A percentile compares a stretch with the other conserved stretches of the same genome.
phyloP scores from a whole-genome alignment of 768 basidiomycete genomes.

The Podaxis mareebaensis region DNA sequence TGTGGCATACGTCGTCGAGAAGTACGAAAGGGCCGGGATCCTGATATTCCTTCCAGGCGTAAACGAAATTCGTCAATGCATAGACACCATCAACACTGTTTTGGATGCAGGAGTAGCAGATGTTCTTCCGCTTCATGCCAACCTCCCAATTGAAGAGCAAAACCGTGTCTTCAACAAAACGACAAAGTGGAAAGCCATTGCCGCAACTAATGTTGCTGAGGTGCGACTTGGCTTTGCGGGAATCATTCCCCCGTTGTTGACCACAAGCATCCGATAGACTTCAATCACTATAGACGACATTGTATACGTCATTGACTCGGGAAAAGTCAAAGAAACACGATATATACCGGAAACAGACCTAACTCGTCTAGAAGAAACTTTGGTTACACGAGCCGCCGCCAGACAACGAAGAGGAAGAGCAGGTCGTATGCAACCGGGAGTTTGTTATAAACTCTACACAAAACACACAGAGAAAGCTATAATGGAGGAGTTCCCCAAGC shows the following conservation, averaged over 20 bases:
- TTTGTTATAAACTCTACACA: conserved; percentile 90
- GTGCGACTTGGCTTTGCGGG: conserved; percentile 34
- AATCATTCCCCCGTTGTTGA: background rate
- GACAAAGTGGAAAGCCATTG: conserved; percentile 78
- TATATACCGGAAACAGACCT: conserved; percentile 71
- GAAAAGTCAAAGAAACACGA: conserved; percentile 83
- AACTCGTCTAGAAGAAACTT: conserved; percentile 75
- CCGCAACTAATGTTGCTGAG: conserved; percentile 91
- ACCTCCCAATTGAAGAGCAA: conserved; percentile 84
- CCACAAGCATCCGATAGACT: conserved; percentile 49
- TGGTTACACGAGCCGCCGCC: conserved; percentile 78
- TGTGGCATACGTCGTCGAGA: conserved; percentile 61
- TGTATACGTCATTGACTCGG: conserved; percentile 80
- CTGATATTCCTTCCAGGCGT: conserved; percentile 92
- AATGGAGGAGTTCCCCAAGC: conserved; percentile 71
- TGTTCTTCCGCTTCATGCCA: conserved; percentile 85
- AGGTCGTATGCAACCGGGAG: conserved; percentile 79
- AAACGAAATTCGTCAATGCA: conserved; percentile 80
- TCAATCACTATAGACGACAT: conserved; percentile 92
- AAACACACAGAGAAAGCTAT: conserved; percentile 48
- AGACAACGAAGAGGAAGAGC: conserved; percentile 88
- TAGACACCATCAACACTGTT: conserved; percentile 52
- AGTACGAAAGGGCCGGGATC: conserved; percentile 59
- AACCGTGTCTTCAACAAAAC: conserved; percentile 68
- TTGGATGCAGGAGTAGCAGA: conserved; percentile 39